Evolutionary conservation across 305 asterid species (phyloP), one percentile per base, ranked within the genome.

Genomic region (Solanum aculeatissimum): DNA sequence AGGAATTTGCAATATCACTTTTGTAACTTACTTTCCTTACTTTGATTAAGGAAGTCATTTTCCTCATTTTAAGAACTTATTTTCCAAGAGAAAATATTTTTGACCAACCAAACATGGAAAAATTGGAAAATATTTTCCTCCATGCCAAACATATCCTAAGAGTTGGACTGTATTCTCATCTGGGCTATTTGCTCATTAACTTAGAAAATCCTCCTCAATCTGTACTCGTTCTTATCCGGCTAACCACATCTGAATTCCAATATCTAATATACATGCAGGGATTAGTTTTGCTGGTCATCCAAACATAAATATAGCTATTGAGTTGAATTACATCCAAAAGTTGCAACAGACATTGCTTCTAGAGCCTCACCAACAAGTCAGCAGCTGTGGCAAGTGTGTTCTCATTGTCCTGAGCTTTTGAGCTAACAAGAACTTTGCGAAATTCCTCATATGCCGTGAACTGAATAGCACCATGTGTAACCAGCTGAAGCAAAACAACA

Each of bases 381-480:
- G 89, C 92, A 66, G 85, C 82, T 25, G 68, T 15, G 29, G 86
- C 83, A 83, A 84, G 70, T 25, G 87, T 84, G 75, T 65, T 77
- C 38, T 80, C 89, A 88, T 78, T 85, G 86, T 84, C 89, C 54
- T 82, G 87, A 57, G 91, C 86, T 89, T 92, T 91, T 55, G 85
- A 89, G 53, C 86, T 75, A 83, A 92, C 63, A 81, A 90, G 85
- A 86, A 85, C 78, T 89, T 91, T 97, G 71, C 95, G 93, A 84
- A 97, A 98, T 91, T 97, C 98, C 88, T 94, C 98, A 32, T 97
- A 97, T 69, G 95, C 90, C 42, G 99, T 92, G 91, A 97, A 97
- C 90, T 97, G 99, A 85, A 97, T 94, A 80, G 98, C 98, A 57
- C 98, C 99, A 89, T 95, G 99, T 1, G 98, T 91, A 85, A 95